Conservation (phyloP, 1,284 basidiomycete genomes). For the Trichosporon coremiiforme region DNA sequence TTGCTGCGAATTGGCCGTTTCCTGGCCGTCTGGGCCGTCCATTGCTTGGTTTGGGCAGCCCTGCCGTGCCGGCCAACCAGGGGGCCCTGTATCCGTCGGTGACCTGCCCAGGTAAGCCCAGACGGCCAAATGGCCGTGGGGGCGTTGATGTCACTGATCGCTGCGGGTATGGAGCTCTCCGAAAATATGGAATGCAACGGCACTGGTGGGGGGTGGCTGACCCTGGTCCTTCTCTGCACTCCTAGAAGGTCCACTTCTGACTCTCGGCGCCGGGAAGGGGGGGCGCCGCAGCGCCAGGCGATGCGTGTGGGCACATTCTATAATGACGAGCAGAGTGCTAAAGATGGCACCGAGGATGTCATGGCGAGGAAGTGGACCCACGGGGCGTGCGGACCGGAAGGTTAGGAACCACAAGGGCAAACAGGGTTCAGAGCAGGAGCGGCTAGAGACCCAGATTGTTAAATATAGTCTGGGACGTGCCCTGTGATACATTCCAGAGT, state of each 20-base stretch:
- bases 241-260: no score
- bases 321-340: background rate
- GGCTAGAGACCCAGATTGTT: background rate
- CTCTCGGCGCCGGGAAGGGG: background rate
- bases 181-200: background rate
- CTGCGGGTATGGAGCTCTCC: background rate
- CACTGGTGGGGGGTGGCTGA: no score
- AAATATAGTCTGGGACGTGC: background rate
- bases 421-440: background rate
- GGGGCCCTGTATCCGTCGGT: background rate
- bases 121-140: background rate
- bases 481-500: constrained; percentile 1
- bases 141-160: background rate
- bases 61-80: background rate
- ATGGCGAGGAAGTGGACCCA: background rate
- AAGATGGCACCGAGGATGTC: background rate
- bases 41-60: no score
- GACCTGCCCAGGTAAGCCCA: no score
- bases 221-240: no score
- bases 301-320: background rate
- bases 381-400: background rate
- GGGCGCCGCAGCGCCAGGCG: background rate
- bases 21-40: no score
- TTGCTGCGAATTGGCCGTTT: background rate
- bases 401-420: background rate